Conservation (phyloP, 495 filamentous ascomycete genomes). For the Penicillium crystallinum region DNA sequence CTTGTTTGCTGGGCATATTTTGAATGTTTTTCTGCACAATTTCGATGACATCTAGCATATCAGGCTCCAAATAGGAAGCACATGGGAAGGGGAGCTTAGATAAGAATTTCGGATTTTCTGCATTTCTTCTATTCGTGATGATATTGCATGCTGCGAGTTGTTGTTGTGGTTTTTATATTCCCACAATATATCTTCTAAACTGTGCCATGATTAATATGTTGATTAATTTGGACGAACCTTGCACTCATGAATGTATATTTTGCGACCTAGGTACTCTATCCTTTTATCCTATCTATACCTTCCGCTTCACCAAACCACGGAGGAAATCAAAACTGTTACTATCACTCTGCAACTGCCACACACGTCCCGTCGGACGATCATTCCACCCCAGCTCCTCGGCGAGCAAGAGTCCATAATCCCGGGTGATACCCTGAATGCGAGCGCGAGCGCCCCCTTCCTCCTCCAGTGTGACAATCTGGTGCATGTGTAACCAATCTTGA, state of each 20-base stretch:
- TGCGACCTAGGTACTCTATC: neutral
- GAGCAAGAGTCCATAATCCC: constrained; percentile 78
- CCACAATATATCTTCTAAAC: too few relatives aligned
- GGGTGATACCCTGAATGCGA: constrained; percentile 82
- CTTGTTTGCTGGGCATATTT: too few relatives aligned
- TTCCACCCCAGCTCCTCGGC: constrained; percentile 75
- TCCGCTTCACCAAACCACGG: constrained; percentile 77
- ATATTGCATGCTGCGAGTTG: too few relatives aligned
- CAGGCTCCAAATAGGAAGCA: too few relatives aligned
- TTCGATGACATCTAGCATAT: neutral
- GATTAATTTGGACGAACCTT: too few relatives aligned
- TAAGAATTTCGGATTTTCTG: too few relatives aligned
- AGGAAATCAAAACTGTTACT: constrained; percentile 99
- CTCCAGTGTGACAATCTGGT: constrained; percentile 87
- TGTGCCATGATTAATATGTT: too few relatives aligned
- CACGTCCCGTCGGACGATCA: constrained; percentile 67
- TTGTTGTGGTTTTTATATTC: too few relatives aligned
- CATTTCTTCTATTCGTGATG: too few relatives aligned
- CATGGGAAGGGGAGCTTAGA: too few relatives aligned
- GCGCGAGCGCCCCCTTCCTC: constrained; percentile 72
- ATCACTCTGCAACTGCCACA: constrained; percentile 86
- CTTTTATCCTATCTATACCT: constrained; percentile 36
- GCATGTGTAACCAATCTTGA: constrained; percentile 79
- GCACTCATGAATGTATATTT: neutral
- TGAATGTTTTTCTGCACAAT: neutral